Evolutionary conservation across 2,329 filamentous ascomycete genomes (phyloP), one percentile per base, ranked within the genome.

Genomic region (Cercospora nicotianae): DNA sequence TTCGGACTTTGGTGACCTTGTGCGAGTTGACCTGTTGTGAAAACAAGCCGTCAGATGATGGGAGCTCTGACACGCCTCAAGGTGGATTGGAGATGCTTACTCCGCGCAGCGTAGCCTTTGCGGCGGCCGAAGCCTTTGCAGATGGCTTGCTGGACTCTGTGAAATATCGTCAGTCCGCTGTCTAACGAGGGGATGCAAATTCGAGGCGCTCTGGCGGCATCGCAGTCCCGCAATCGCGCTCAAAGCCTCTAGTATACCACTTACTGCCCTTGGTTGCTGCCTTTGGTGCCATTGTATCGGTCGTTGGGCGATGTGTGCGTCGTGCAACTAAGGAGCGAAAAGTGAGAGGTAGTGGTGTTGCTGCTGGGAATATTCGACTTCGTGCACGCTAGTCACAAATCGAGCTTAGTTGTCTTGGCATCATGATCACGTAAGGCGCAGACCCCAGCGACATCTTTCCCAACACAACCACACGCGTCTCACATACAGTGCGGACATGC

Each of bases 51-150:
- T 83, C 82, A 85, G 83, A 77, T 81, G 80, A 82, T 81, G 79
- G 74, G 74, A 78, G 76, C 81, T 82, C 80, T 84, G 82, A 82
- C 80, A 83, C 80, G 80, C 79, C 79, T 81, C 78, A 79, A 79
- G 77, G 77, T 77, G 76, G 72, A 72, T 69, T 70, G 74, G 73
- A 64, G 68, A 69, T 74, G 90, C 92, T 87, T 93, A 96, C 93
- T 83, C 94, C 94, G 86, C 93, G 93, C 79, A 98, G 90, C 80
- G 93, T 91, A 83, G 95, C 92, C 89, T 99, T 98, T 79, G 95
- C 92, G 82, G 95, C 95, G 81, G 90, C 90, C 80, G 90, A 91
- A 85, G 95, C 95, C 89, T 96, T 90, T 77, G 83, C 83, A 78
- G 82, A 83, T 78, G 85, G 80, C 88, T 95, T 95, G 83, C 85